A percentile compares a stretch with the other conserved stretches of the same genome.
These are phyloP conservation scores for Exophiala sp. DNA, from an alignment of 2,329 filamentous ascomycete genomes.

Conservation along the genomic window DNA sequence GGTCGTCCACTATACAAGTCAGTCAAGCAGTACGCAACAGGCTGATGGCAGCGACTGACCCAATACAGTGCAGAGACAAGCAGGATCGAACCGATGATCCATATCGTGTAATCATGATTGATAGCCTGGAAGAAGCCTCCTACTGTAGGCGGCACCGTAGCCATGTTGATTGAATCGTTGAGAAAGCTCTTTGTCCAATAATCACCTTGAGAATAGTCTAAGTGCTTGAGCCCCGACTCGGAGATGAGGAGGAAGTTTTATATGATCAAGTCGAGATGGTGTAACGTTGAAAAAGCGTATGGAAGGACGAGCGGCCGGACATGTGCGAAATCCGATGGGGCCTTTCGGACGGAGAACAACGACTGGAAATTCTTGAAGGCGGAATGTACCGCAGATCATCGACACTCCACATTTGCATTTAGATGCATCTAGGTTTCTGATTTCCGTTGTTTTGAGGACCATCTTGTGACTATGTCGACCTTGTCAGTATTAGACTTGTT, in stretches of 20 bases:
- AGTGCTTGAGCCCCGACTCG: background rate
- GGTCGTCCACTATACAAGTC: constrained; percentile 18
- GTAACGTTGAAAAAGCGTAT: background rate
- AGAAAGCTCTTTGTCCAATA: too few species aligned
- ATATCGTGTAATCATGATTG: constrained; percentile 15
- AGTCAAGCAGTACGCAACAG: background rate
- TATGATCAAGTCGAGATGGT: background rate
- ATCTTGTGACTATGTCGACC: constrained; percentile 6
- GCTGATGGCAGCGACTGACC: constrained; percentile 2
- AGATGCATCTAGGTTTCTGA: background rate
- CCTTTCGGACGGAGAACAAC: constrained; percentile 3
- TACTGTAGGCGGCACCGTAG: constrained; percentile 1
- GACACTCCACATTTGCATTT: background rate
- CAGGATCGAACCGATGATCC: constrained; percentile 11
- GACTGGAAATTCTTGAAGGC: background rate
- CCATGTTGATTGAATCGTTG: background rate
- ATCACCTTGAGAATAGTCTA: too few species aligned
- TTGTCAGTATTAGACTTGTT: constrained; percentile 29
- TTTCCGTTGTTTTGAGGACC: background rate
- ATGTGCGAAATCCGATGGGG: constrained; percentile 7
- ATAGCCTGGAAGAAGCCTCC: constrained; percentile 13
- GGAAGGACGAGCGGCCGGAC: constrained; percentile 12
- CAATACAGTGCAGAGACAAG: constrained; percentile 17
- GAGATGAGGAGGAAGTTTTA: background rate
- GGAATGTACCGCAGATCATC: background rate